Base-by-base conservation (phyloP, 2,329 filamentous ascomycete genomes). In the Aureobasidium vineae region DNA sequence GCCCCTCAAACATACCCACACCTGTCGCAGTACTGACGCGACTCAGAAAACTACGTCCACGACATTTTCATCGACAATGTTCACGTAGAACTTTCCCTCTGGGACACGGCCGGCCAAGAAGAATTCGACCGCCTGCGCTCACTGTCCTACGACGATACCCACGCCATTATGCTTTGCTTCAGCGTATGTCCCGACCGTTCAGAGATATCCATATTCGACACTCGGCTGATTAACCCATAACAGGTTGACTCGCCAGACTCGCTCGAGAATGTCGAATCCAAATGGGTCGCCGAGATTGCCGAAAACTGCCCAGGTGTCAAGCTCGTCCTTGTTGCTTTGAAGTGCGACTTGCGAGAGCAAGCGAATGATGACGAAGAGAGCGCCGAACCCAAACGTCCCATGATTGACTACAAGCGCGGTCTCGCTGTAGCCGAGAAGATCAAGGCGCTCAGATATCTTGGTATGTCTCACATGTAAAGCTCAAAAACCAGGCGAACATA, bases 121-220 rank as follows among this genome's bases (percentile, higher is more conserved):
- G 95, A 99, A 85, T 99, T 98, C 81, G 95, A 99, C 80, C 88
- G 95, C 63, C 82, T 99, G 78, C 90, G 95, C 75, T 96, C 92
- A 70, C 86, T 99, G 65, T 97, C 93, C 59, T 99, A 99, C 79
- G 95, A 93, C 84, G 95, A 99, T 77, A 99, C 95, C 63, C 95
- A 99, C 76, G 88, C 96, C 52, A 97, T 99, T 74, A 97, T 99
- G 90, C 90, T 99, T 72, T 99, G 95, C 83, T 99, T 98, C 81
- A 95, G 91, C 73, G 91, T 84, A 77, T 68, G 81, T 50, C 10
- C 21, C 47, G n/a, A 45, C 21, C 53, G n/a, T 40, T 13, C 15
- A 69, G 31, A 60, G 19, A 54, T 47, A 28, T 15, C 23, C 49
- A 21, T 40, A 33, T 40, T 23, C 13, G 60, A 52, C 15, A 21